Evolutionary conservation across 2,329 filamentous ascomycete genomes (phyloP), one percentile per base, ranked within the genome.

Genomic region (Aspergillus floridensis): DNA sequence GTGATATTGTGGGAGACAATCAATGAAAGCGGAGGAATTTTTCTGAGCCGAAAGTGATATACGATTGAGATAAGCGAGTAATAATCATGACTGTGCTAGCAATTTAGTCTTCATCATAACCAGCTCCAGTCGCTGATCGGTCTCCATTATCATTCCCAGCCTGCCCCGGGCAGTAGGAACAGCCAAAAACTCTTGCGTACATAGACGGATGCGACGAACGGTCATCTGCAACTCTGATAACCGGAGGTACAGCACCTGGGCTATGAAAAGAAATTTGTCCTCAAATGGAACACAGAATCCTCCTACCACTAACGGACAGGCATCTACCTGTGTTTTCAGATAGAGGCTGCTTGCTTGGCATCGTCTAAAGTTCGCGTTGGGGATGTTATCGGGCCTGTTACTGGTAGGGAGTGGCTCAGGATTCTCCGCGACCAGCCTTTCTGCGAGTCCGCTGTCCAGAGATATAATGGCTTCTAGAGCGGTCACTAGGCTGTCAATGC

Each of bases 121-220:
- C 41, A 69, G 41, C 55, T 70, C 70, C 55, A 74, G 50, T 46
- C 69, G 61, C 44, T 65, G 62, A 59, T 74, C 70, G 6, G 68
- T 74, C 53, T 72, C 72, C 59, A 67, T 67, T 22, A 72, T 71
- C 70, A 75, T 71, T 4, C 66, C 55, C 41, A 71, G 35, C 29
- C 65, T 64, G 10, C 70, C 71, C 2, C 59, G 56, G 3, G 69
- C 66, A 3, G 65, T 61, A 0, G 65, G 64, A 2, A 58, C 56
- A 2, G 63, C 52, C 29, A 68, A 47, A 24, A 65, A 58, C 38
- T 71, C 65, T 50, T 72, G 68, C 49, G 66, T 68, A 44, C 66
- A 71, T 4, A 59, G 50, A 12, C 65, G 63, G 46, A 74, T 73
- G 0, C 65, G 65, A 8, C 67, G 65, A 32, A 74, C 63, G 1